These are phyloP conservation scores for Anthracocystis walkeri DNA, from an alignment of 1,284 basidiomycete species.

Conservation along the genomic window DNA sequence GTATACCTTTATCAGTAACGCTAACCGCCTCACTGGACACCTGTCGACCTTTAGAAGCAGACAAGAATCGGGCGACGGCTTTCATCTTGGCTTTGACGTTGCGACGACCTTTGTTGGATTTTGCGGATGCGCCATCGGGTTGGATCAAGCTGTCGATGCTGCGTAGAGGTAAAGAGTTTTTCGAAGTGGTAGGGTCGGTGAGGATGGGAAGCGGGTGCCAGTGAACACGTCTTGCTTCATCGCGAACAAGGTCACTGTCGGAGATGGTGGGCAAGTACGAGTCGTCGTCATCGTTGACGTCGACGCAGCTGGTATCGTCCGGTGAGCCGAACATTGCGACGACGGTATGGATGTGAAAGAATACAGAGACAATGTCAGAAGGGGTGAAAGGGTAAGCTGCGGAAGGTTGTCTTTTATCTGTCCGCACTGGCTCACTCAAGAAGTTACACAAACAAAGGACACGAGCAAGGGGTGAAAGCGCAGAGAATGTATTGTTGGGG, in stretches of 20 bases:
- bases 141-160: conserved; percentile 26
- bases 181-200: conserved; percentile 7
- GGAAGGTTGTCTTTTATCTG: neutral
- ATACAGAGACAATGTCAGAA: neutral
- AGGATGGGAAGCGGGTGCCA: conserved; percentile 22
- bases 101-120: conserved; percentile 11
- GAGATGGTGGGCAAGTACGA: conserved; percentile 16
- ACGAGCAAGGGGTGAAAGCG: neutral
- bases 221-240: conserved; percentile 22
- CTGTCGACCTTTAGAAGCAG: conserved; percentile 6
- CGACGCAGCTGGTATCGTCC: conserved; percentile 32
- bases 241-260: conserved; percentile 36
- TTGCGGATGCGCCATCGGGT: conserved; percentile 9
- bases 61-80: conserved; percentile 25
- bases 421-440: neutral
- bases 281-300: neutral
- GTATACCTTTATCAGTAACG: conserved; percentile 6
- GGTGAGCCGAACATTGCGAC: conserved; percentile 34
- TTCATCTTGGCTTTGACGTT: conserved; percentile 35
- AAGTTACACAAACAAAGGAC: neutral
- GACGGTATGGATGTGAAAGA: neutral
- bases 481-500: conserved; percentile 31
- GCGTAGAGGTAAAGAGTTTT: neutral
- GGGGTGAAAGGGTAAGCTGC: neutral
- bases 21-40: neutral